Base-by-base conservation (phyloP, 2,329 filamentous ascomycete genomes). In the Hypomyces perniciosus region DNA sequence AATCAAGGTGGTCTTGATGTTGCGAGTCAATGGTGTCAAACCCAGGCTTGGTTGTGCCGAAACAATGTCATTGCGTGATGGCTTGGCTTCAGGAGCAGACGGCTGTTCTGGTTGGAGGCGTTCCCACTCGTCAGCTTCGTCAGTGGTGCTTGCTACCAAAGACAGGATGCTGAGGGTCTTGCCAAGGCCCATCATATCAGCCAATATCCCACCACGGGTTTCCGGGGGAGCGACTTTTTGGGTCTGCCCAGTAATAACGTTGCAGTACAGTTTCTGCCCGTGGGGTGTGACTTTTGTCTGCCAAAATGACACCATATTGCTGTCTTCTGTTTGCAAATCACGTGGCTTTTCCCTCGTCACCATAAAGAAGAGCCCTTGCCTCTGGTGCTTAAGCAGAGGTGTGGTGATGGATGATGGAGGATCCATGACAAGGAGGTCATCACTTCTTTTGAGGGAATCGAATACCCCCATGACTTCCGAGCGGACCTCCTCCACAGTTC, bases 321-420 rank as follows among this genome's bases (percentile, higher is more conserved):
- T 77, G 44, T 86, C 81, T 3, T 76, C 72, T 0, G 74, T 72
- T 20, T 81, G 79, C 46, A 77, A 77, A n/a, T 75, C 73, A 9
- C 79, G 75, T 1, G 81, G 78, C 44, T 81, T 79, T 68, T 97
- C 92, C 55, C 88, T 86, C 20, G 80, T 79, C 8, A 76, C 82
- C 85, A 97, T 90, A 64, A 96, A 97, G 64, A 84, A 82, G 0
- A 97, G 77, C 0, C 87, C 92, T 68, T 96, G 90, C 66, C 89
- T 93, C 66, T 97, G 92, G 68, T 97, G 92, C 52, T 79, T 78
- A 39, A 96, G 81, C 13, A 97, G 72, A 29, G 81, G 75, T 0
- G 85, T 90, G 50, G 78, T 76, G 48, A 93, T 77, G 6, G 72
- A 68, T 2, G 70, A 56, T 48, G 81, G 76, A 0, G 88, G 79